phyloP scores from a whole-genome alignment of 1,139 yeast genomes.

The Barnettozyma hawaiiensis region DNA sequence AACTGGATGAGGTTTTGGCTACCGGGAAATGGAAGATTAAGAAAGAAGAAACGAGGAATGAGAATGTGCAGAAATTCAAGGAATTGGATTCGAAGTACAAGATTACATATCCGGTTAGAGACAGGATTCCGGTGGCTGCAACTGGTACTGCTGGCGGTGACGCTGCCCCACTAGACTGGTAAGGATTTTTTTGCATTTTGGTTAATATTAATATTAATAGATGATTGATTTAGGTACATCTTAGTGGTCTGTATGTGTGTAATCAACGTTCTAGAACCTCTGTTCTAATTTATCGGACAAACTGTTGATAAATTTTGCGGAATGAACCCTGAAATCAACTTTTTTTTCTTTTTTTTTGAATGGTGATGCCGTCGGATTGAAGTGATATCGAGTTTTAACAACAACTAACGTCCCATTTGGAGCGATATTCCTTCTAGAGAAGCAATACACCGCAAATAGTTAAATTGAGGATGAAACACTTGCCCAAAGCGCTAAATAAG shows the following conservation, averaged over 20 bases:
- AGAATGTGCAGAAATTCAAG: conserved; percentile 11
- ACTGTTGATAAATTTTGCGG: no score
- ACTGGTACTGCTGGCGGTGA: conserved; percentile 11
- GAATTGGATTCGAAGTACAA: conserved; percentile 17
- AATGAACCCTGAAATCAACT: no score
- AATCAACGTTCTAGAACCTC: no score
- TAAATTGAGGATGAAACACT: conserved; percentile 45
- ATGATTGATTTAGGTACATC: background rate
- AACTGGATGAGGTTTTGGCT: conserved; percentile 30
- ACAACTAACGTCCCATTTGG: no score
- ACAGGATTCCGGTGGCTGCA: conserved; percentile 5
- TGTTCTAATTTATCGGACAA: no score
- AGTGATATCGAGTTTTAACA: no score
- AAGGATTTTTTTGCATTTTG: background rate
- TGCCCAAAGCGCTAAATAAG: conserved; percentile 32
- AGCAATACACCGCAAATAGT: conserved; percentile 81
- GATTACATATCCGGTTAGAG: conserved; percentile 21
- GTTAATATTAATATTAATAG: background rate
- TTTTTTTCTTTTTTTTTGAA: no score
- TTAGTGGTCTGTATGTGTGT: background rate
- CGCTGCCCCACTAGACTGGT: conserved; percentile 17
- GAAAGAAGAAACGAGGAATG: conserved; percentile 18
- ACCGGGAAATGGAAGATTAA: conserved; percentile 30
- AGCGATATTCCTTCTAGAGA: conserved; percentile 62
- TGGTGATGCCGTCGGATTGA: no score